Evolutionary conservation across 768 basidiomycete species (phyloP).

Genomic region (Macrolepiota albuminosa): DNA sequence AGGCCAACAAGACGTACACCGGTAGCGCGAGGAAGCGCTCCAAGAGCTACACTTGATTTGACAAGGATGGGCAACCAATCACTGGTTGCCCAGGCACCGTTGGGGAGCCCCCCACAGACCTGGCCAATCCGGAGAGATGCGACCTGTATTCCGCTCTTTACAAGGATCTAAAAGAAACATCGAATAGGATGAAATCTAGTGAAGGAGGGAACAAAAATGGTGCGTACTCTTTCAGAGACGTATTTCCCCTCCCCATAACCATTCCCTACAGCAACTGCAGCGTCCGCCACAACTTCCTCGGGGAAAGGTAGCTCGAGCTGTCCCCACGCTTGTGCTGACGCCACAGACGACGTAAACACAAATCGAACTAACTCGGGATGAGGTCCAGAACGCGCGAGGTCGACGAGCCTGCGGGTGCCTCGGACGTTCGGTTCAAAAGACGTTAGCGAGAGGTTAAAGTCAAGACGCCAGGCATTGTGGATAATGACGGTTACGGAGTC

Average conservation of each 20-base stretch:
- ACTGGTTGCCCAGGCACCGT: slow-evolving; percentile 37
- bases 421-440: slow-evolving; percentile 48
- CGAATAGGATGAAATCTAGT: neutral
- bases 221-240: slow-evolving; percentile 30
- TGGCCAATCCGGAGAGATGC: slow-evolving; percentile 43
- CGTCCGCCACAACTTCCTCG: slow-evolving; percentile 27
- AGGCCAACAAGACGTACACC: slow-evolving; percentile 25
- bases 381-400: slow-evolving; percentile 28
- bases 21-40: slow-evolving; percentile 21
- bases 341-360: slow-evolving; percentile 38
- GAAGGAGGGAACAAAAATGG: neutral
- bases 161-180: slow-evolving; percentile 26
- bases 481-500: slow-evolving; percentile 30
- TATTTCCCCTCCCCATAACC: slow-evolving; percentile 49
- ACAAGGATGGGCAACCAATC: slow-evolving; percentile 46
- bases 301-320: slow-evolving; percentile 25
- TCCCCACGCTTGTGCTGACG: slow-evolving; percentile 27
- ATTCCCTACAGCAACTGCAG: slow-evolving; percentile 28
- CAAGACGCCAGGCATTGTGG: slow-evolving; percentile 40
- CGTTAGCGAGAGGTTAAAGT: slow-evolving; percentile 42
- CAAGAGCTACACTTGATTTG: slow-evolving; percentile 26
- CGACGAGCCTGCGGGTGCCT: slow-evolving; percentile 42
- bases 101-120: slow-evolving; percentile 31
- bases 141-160: slow-evolving; percentile 29
- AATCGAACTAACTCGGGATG: slow-evolving; percentile 24